Percentiles rank a stretch among this genome's conserved stretches.
phyloP scores from a whole-genome alignment of 306 rosid species.

The Comarum palustre region DNA sequence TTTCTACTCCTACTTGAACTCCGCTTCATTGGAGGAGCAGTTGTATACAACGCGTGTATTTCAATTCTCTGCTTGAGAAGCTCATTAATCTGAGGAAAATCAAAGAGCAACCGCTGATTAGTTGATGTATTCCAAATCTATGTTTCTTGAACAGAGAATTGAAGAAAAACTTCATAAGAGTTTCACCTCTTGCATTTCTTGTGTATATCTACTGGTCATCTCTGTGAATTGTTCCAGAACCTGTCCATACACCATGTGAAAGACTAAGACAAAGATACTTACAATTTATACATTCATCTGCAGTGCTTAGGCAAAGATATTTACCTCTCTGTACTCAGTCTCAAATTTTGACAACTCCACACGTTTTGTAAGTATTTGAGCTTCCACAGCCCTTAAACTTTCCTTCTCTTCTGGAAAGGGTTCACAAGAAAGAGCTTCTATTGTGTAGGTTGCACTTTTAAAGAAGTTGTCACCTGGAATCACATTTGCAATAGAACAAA shows the following conservation, averaged over 20 bases:
- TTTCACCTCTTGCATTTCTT: constrained; percentile 84
- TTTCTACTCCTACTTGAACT: constrained; percentile 66
- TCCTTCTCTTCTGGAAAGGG: constrained; percentile 73
- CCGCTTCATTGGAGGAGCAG: constrained; percentile 63
- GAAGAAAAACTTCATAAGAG: constrained; percentile 1
- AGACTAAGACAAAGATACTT: constrained; percentile 9
- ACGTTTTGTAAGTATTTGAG: constrained; percentile 78
- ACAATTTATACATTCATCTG: constrained; percentile 13
- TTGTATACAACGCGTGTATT: constrained; percentile 78
- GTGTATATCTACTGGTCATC: constrained; percentile 88
- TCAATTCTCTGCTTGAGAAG: constrained; percentile 88
- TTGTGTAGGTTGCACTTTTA: constrained; percentile 86
- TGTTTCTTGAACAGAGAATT: constrained; percentile 15
- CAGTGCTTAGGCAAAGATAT: constrained; percentile 21
- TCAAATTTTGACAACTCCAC: constrained; percentile 93
- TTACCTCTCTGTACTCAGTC: constrained; percentile 90
- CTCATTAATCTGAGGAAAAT: constrained; percentile 67
- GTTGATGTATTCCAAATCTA: constrained; percentile 5
- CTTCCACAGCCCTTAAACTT: constrained; percentile 64
- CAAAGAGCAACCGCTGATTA: not conserved
- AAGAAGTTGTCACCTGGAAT: constrained; percentile 94
- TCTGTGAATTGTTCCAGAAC: constrained; percentile 91
- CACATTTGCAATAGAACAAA: constrained; percentile 16
- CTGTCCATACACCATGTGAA: constrained; percentile 41
- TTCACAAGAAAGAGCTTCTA: constrained; percentile 80